Evolutionary conservation across 2,329 filamentous ascomycete species (phyloP), one percentile per base, ranked within the genome.

Genomic region (Pestalotiopsis sp.): DNA sequence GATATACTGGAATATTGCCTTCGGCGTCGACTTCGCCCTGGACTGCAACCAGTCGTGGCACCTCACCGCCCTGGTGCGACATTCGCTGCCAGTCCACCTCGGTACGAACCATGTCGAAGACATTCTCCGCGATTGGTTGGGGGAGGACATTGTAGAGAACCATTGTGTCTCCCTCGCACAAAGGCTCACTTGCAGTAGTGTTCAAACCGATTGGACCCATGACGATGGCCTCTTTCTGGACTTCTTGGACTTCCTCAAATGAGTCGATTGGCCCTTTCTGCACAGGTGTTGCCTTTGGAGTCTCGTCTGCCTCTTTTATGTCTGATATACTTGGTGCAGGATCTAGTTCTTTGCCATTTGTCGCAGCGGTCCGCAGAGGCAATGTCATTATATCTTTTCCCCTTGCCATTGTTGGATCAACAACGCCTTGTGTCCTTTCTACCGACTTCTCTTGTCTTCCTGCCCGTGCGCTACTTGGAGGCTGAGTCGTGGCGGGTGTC

Each of bases 81-180:
- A 99, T 98, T 71, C 88, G 91, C 76, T 95, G 91, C 94, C 95
- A 99, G 71, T 86, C 83, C 0, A 98, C 89, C 77, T 98, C 94
- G 14, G 86, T 81, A 65, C 89, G 88, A 17, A 97, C 82, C 52
- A 85, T 85, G 22, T 90, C 84, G 76, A 97, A 98, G 5, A 91
- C 85, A 17, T 84, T 82, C 1, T 87, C 80, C 4, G 84, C 83
- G 1, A 92, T 74, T 6, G 81, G 75, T 0, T 79, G 75, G 1
- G 92, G 84, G 1, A 98, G 85, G 39, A 97, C 80, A 70, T 94
- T 82, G 70, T 90, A 83, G 48, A 94, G 83, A 55, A 98, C 86
- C 56, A 85, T 86, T 0, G 93, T 97, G 75, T 97, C 94, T 7
- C 94, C 92, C 77, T 94, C 92, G 59, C 92, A 94, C 64, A 97